These are phyloP conservation scores for Aspergillus tanneri DNA, from an alignment of 2,329 filamentous ascomycete genomes.

Conservation along the genomic window DNA sequence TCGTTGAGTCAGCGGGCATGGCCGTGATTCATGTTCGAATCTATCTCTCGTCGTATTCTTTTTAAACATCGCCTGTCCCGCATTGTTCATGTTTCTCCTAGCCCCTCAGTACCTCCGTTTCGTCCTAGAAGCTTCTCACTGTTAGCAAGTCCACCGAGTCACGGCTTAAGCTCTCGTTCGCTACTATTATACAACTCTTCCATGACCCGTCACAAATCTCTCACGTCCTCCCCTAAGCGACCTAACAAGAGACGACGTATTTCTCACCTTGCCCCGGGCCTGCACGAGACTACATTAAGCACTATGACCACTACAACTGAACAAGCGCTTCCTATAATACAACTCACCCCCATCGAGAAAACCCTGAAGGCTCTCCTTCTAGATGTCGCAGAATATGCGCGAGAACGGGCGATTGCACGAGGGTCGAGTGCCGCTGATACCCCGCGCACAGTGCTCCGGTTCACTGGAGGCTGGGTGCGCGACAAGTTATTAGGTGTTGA, in stretches of 20 bases:
- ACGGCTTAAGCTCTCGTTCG: neutral
- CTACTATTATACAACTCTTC: conserved; percentile 13
- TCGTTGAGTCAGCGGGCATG: conserved; percentile 11
- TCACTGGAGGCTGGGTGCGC: conserved; percentile 52
- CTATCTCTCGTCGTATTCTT: conserved; percentile 17
- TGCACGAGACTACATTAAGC: conserved; percentile 22
- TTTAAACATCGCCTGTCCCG: conserved; percentile 17
- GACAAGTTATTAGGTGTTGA: conserved; percentile 49
- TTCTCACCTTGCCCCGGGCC: conserved; percentile 21
- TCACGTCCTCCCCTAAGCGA: conserved; percentile 22
- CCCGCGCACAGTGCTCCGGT: conserved; percentile 43
- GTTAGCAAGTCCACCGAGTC: conserved; percentile 8
- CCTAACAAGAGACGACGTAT: conserved; percentile 36
- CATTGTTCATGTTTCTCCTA: conserved; percentile 15
- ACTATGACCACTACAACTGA: conserved; percentile 24
- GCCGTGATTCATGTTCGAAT: conserved; percentile 23
- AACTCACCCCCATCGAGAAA: conserved; percentile 68
- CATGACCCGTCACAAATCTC: conserved; percentile 28
- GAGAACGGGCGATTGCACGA: conserved; percentile 41
- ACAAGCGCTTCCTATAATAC: conserved; percentile 40
- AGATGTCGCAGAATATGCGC: conserved; percentile 73
- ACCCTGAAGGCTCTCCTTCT: conserved; percentile 74
- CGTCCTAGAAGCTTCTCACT: conserved; percentile 14
- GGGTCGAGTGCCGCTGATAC: conserved; percentile 25
- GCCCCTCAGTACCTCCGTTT: conserved; percentile 6